Evolutionary conservation across 495 filamentous ascomycete genomes (phyloP).

Genomic region (Copromyces sp.): DNA sequence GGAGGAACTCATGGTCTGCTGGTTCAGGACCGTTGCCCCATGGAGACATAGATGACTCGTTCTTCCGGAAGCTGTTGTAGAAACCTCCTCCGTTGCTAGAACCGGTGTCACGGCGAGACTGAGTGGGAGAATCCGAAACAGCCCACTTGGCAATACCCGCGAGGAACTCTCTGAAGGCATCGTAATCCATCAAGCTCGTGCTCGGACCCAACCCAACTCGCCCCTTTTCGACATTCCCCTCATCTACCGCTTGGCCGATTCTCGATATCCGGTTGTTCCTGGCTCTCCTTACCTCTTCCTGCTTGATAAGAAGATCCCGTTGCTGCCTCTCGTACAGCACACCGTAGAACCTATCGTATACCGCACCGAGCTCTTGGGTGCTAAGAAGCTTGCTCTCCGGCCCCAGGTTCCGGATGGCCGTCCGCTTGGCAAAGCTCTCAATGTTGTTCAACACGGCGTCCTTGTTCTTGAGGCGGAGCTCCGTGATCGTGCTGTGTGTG

Average conservation of each 20-base stretch:
- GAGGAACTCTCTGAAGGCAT: slow-evolving; percentile 87
- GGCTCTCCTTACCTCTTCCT: slow-evolving; percentile 57
- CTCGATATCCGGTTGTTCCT: slow-evolving; percentile 32
- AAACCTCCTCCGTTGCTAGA: slow-evolving; percentile 40
- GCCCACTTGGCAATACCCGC: slow-evolving; percentile 87
- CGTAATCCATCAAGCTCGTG: slow-evolving; percentile 87
- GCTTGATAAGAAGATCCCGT: slow-evolving; percentile 63
- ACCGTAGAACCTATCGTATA: slow-evolving; percentile 90
- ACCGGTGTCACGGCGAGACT: slow-evolving; percentile 43
- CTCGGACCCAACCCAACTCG: slow-evolving; percentile 85
- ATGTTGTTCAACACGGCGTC: slow-evolving; percentile 86
- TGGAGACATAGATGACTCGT: slow-evolving; percentile 45
- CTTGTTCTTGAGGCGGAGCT: slow-evolving; percentile 85
- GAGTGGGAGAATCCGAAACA: slow-evolving; percentile 59
- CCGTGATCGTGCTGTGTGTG: slow-evolving; percentile 82
- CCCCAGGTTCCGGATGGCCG: slow-evolving; percentile 88
- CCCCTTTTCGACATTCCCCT: slow-evolving; percentile 54
- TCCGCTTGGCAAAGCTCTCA: slow-evolving; percentile 93
- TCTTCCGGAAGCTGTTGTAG: slow-evolving; percentile 42
- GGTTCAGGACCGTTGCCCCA: slow-evolving; percentile 74
- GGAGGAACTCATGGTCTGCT: slow-evolving; percentile 92
- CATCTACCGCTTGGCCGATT: slow-evolving; percentile 5
- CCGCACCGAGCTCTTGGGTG: slow-evolving; percentile 70
- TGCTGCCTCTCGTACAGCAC: slow-evolving; percentile 85
- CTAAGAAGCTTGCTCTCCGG: slow-evolving; percentile 87